Conservation (phyloP, 2,329 filamentous ascomycete species). For the Diplodia sapinea region DNA sequence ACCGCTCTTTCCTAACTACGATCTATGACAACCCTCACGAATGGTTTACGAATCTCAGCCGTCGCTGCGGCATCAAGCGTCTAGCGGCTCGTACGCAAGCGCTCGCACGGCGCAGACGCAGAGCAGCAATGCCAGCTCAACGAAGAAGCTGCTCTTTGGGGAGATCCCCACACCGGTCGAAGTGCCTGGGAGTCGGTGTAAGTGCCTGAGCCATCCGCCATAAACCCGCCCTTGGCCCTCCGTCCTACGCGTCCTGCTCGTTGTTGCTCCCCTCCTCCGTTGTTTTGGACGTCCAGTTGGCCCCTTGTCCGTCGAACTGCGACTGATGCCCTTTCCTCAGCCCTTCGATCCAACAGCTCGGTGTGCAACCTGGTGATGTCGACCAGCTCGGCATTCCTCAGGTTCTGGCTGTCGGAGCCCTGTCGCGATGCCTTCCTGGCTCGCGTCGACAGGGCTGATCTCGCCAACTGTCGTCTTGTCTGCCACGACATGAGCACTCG, state of each 20-base stretch:
- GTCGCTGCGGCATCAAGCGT: slow-evolving; percentile 34
- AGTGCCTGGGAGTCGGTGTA: slow-evolving; percentile 34
- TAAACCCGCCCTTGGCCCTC: slow-evolving; percentile 28
- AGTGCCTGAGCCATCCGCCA: slow-evolving; percentile 25
- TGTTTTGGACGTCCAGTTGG: neutral
- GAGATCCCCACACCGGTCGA: slow-evolving; percentile 56
- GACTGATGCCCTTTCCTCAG: slow-evolving; percentile 39
- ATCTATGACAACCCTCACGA: slow-evolving; percentile 33
- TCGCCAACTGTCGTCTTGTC: slow-evolving; percentile 64
- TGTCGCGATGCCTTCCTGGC: slow-evolving; percentile 55
- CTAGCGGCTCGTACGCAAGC: slow-evolving; percentile 26
- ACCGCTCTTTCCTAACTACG: slow-evolving; percentile 20
- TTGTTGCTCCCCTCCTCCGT: slow-evolving; percentile 19
- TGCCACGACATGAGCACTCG: slow-evolving; percentile 74
- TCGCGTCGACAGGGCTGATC: slow-evolving; percentile 49
- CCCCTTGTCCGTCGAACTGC: slow-evolving; percentile 34
- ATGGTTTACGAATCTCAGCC: slow-evolving; percentile 47
- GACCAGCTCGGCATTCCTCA: slow-evolving; percentile 55
- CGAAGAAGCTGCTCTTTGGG: slow-evolving; percentile 54
- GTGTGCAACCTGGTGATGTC: slow-evolving; percentile 58
- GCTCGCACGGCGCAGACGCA: slow-evolving; percentile 5
- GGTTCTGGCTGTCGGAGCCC: slow-evolving; percentile 56
- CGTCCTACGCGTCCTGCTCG: slow-evolving; percentile 31
- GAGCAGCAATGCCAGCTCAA: slow-evolving; percentile 46
- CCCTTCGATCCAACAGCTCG: slow-evolving; percentile 53